Evolutionary conservation across 768 basidiomycete species (phyloP), one percentile per base, ranked within the genome.

Genomic region (Scleroderma bovista): DNA sequence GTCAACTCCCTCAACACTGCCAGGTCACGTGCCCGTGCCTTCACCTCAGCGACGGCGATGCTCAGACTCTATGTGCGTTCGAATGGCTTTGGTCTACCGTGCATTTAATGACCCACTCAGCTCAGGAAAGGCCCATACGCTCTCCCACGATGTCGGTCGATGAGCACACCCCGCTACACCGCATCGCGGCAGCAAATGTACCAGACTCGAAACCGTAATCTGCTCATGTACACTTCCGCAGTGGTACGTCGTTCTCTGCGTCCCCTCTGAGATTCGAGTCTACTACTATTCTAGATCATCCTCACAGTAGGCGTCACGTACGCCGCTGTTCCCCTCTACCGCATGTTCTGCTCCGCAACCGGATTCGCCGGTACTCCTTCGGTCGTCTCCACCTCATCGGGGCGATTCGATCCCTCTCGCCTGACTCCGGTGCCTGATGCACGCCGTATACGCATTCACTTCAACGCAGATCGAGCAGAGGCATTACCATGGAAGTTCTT

Each of bases 291-390:
- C 11, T 53, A 95, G 93, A 82, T 95, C 42, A 69, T 96, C 24
- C 59, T 85, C 24, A 86, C 83, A 3, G 70, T 88, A 3, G 95
- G 95, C 15, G 76, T 86, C 22, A 87, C 93, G n/a, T 99, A 99
- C 64, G 96, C 96, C 11, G 90, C 95, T 33, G 95, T 98, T 1
- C 96, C 96, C 0, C 75, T 97, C 15, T 99, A 99, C 68, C 86
- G 96, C 53, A 93, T 95, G 70, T 99, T 99, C 73, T 99, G 96
- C 67, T 87, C 93, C 7, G 91, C 94, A 13, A 99, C 96, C 3
- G 96, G 96, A 9, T 99, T 95, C 62, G 91, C 87, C 19, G 96
- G 96, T 3, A 94, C 92, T 22, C 96, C 96, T 13, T 83, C 89
- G 33, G 89, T 93, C 44, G 83, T 88, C 24, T 84, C 81, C n/a